Percentiles rank a stretch among this genome's conserved stretches.
These are phyloP conservation scores for Syncephalastrum monosporum DNA, from an alignment of 371 early-diverging fungal species.

Conservation along the genomic window DNA sequence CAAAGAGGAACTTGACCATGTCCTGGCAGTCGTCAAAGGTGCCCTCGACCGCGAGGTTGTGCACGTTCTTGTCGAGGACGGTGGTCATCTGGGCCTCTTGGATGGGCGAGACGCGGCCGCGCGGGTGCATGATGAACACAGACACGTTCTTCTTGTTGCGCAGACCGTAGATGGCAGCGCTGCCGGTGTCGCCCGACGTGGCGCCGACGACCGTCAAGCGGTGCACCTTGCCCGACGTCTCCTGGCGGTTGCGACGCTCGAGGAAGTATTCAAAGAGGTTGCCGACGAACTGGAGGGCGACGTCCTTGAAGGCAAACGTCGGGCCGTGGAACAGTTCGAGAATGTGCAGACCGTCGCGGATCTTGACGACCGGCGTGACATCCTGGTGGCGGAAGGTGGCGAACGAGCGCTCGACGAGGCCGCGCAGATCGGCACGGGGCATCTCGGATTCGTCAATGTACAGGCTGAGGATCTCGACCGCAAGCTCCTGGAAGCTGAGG, in stretches of 20 bases:
- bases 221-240: constrained; percentile 49
- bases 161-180: constrained; percentile 97
- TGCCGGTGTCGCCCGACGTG: constrained; percentile 97
- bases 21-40: constrained; percentile 98
- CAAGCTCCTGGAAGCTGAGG: constrained; percentile 79
- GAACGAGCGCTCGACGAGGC: constrained; percentile 73
- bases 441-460: constrained; percentile 84
- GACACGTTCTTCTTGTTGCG: constrained; percentile 89
- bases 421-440: constrained; percentile 66
- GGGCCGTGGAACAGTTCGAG: constrained; percentile 97
- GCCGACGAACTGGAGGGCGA: constrained; percentile 95
- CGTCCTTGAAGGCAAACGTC: constrained; percentile 98
- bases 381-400: constrained; percentile 75
- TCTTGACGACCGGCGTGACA: constrained; percentile 79
- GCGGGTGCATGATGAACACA: constrained; percentile 93
- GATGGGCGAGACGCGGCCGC: constrained; percentile 87
- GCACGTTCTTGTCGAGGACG: constrained; percentile 90
- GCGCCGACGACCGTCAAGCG: constrained; percentile 94
- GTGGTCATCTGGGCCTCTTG: constrained; percentile 98
- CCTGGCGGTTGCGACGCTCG: constrained; percentile 65
- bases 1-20: constrained; percentile 89
- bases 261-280: constrained; percentile 97
- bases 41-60: constrained; percentile 88
- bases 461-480: constrained; percentile 77
- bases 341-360: constrained; percentile 69